Conservation (phyloP, 306 rosid genomes). For the Hylodesmum podocarpum region DNA sequence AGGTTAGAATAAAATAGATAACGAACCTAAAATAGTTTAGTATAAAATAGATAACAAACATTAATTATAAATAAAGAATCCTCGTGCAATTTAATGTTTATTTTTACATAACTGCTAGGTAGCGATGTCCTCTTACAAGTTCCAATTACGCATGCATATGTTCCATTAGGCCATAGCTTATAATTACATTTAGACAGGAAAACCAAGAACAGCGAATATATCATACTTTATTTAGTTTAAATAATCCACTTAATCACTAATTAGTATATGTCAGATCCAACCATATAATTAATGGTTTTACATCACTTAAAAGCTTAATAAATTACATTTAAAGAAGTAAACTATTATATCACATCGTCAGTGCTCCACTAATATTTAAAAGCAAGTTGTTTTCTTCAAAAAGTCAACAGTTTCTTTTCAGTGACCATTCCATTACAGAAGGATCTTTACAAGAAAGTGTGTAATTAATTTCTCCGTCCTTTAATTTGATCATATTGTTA, state of each 20-base stretch:
- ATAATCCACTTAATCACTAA: constrained; percentile 31
- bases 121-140: constrained; percentile 5
- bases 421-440: constrained; percentile 21
- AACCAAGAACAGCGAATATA: constrained; percentile 23
- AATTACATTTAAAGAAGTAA: constrained; percentile 23
- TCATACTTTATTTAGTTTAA: constrained; percentile 34
- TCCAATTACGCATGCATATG: constrained; percentile 34
- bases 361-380: constrained; percentile 53
- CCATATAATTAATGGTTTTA: constrained; percentile 23
- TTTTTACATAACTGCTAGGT: constrained; percentile 8
- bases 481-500: neutral
- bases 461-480: constrained; percentile 2
- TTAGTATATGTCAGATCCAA: constrained; percentile 40
- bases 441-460: constrained; percentile 3
- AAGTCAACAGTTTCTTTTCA: constrained; percentile 27
- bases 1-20: neutral
- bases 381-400: constrained; percentile 34
- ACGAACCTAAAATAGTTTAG: too few species aligned
- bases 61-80: constrained; percentile 28
- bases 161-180: constrained; percentile 29
- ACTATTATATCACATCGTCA: constrained; percentile 27
- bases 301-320: constrained; percentile 32
- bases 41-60: neutral
- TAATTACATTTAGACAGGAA: constrained; percentile 34
- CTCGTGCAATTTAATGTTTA: constrained; percentile 36